Evolutionary conservation across 345 rosid genomes (phyloP).

Genomic region (Aquilaria yunnanensis): DNA sequence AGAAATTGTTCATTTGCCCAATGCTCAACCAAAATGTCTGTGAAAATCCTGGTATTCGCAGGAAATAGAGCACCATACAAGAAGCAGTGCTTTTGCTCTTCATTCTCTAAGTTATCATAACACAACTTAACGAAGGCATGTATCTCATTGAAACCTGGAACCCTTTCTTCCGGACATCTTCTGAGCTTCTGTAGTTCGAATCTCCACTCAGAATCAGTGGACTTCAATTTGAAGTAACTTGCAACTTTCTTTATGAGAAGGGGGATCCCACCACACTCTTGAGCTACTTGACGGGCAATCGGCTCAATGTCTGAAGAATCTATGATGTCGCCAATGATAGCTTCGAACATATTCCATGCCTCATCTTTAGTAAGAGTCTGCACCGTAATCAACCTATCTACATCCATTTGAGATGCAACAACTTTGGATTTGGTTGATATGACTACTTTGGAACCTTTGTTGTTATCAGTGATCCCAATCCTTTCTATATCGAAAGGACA

Average conservation of each 20-base stretch:
- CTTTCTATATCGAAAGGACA: not conserved
- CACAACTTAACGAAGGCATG: constrained; percentile 15
- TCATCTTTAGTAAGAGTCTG: not conserved
- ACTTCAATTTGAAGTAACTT: constrained; percentile 18
- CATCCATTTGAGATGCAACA: constrained; percentile 3
- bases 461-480: constrained; percentile 6
- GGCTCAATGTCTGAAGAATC: constrained; percentile 12
- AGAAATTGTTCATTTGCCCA: constrained; percentile 26
- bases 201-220: constrained; percentile 13
- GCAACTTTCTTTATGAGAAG: constrained; percentile 22
- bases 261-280: constrained; percentile 24
- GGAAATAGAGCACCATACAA: constrained; percentile 20
- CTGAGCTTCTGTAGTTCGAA: constrained; percentile 7
- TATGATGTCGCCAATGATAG: not conserved
- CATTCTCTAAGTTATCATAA: constrained; percentile 17
- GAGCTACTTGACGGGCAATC: constrained; percentile 10
- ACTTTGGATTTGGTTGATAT: constrained; percentile 4
- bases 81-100: constrained; percentile 21
- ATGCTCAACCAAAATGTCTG: constrained; percentile 22
- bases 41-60: constrained; percentile 15
- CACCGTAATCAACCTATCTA: not conserved
- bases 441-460: constrained; percentile 2
- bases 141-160: constrained; percentile 22
- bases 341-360: constrained; percentile 9
- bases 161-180: constrained; percentile 14